A percentile compares a stretch with the other conserved stretches of the same genome.
These are phyloP conservation scores for Clavispora asparagi DNA, from an alignment of 805 yeast species.

Conservation along the genomic window DNA sequence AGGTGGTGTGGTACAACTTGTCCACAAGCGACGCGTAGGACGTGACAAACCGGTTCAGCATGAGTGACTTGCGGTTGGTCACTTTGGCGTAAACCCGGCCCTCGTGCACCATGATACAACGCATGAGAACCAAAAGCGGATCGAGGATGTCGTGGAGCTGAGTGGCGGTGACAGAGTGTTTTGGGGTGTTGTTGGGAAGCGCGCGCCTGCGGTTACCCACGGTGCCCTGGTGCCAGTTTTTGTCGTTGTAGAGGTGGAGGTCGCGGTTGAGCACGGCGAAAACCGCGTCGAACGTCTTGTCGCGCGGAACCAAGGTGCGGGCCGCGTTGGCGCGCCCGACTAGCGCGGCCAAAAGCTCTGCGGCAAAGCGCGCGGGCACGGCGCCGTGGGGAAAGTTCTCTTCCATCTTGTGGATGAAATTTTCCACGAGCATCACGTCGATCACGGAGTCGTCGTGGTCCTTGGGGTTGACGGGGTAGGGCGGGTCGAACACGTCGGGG, in stretches of 20 bases:
- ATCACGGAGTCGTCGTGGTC: constrained; percentile 7
- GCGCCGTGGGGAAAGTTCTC: constrained; percentile 16
- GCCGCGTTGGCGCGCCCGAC: constrained; percentile 14
- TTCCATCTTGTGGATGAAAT: constrained; percentile 28
- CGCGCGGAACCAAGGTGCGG: constrained; percentile 17
- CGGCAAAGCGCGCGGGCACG: constrained; percentile 18
- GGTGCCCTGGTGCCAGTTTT: constrained; percentile 18
- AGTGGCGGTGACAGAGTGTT: constrained; percentile 17
- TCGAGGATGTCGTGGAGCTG: constrained; percentile 21
- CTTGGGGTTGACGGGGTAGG: neutral
- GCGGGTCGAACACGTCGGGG: neutral
- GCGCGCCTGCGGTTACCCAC: constrained; percentile 9
- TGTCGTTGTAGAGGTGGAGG: constrained; percentile 24
- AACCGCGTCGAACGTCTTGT: constrained; percentile 24
- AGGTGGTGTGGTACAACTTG: constrained; percentile 20
- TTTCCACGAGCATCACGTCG: constrained; percentile 29
- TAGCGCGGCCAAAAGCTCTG: constrained; percentile 24
- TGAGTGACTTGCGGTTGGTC: constrained; percentile 10
- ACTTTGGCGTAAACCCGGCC: constrained; percentile 7
- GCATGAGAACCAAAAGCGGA: constrained; percentile 20
- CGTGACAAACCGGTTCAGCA: constrained; percentile 17
- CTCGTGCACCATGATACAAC: constrained; percentile 17
- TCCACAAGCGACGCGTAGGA: constrained; percentile 22
- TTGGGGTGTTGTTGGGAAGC: constrained; percentile 21
- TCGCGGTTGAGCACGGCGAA: constrained; percentile 26